These are phyloP conservation scores for Penicillium canariense DNA, from an alignment of 495 filamentous ascomycete genomes.

Conservation along the genomic window DNA sequence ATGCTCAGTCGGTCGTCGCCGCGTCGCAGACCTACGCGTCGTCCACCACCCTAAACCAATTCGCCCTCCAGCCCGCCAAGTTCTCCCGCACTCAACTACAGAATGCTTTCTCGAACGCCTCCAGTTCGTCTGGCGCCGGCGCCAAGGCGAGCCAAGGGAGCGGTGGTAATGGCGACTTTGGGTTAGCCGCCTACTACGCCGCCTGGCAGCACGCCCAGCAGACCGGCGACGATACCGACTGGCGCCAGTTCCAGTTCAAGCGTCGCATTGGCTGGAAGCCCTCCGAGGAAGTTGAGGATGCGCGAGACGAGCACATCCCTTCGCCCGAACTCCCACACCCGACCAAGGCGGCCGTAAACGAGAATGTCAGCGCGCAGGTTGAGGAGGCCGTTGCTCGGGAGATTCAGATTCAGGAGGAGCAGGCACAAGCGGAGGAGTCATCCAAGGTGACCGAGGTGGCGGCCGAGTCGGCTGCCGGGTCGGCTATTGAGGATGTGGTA, in stretches of 20 bases:
- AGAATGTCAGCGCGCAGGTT: slow-evolving; percentile 55
- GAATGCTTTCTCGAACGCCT: slow-evolving; percentile 66
- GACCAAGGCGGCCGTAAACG: slow-evolving; percentile 55
- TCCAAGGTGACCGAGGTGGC: slow-evolving; percentile 34
- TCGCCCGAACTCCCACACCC: slow-evolving; percentile 46
- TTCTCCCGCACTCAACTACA: slow-evolving; percentile 68
- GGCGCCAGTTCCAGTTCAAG: slow-evolving; percentile 85
- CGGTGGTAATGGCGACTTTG: slow-evolving; percentile 49
- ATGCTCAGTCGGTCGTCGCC: slow-evolving; percentile 95
- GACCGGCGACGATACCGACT: slow-evolving; percentile 70
- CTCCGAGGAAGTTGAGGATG: slow-evolving; percentile 49
- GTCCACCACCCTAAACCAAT: slow-evolving; percentile 55
- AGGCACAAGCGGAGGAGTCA: slow-evolving; percentile 44
- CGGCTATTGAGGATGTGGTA: slow-evolving; percentile 31
- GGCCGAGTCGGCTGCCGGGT: slow-evolving; percentile 31
- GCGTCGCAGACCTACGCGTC: slow-evolving; percentile 88
- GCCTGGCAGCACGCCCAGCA: slow-evolving; percentile 79
- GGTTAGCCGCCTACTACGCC: slow-evolving; percentile 83
- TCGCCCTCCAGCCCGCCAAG: slow-evolving; percentile 52
- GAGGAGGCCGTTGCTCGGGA: slow-evolving; percentile 66
- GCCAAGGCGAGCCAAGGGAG: slow-evolving; percentile 46
- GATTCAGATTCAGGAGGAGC: slow-evolving; percentile 51
- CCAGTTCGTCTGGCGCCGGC: slow-evolving; percentile 43
- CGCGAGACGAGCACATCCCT: slow-evolving; percentile 33
- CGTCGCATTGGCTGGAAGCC: slow-evolving; percentile 86